Evolutionary conservation across 2,329 filamentous ascomycete species (phyloP).

Genomic region (Talaromyces sp.): DNA sequence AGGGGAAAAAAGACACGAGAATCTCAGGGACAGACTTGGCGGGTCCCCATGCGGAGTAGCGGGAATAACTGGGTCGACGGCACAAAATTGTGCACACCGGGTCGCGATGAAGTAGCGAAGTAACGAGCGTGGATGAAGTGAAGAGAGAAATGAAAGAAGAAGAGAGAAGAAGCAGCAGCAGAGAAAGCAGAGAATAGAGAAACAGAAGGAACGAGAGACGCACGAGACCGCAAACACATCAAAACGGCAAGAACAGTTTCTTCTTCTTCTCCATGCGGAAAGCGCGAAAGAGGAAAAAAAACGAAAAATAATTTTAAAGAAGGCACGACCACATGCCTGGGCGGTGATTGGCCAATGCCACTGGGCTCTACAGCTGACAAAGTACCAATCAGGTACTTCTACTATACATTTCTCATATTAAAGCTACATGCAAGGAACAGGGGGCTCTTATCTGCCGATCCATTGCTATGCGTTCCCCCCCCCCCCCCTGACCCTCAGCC

Average conservation of each 20-base stretch:
- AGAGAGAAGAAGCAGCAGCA: neutral
- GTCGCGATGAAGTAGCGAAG: neutral
- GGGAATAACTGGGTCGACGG: neutral
- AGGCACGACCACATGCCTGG: neutral
- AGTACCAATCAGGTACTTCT: neutral
- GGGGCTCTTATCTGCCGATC: neutral
- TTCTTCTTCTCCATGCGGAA: too few relatives aligned
- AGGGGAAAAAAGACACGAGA: slow-evolving; percentile 4
- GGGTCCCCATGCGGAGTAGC: slow-evolving; percentile 10
- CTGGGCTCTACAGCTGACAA: too few relatives aligned
- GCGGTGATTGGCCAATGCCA: neutral
- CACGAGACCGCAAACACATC: too few relatives aligned
- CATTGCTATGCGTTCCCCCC: neutral
- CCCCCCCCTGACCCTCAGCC: neutral
- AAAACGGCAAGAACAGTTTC: too few relatives aligned
- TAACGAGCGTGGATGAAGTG: neutral
- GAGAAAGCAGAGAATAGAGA: neutral
- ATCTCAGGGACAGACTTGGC: slow-evolving; percentile 8
- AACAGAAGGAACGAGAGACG: neutral
- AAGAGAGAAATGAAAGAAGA: neutral
- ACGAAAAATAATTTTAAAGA: neutral
- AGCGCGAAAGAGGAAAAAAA: neutral
- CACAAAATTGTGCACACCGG: neutral
- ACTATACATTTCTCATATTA: neutral
- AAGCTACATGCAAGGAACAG: neutral